These are phyloP conservation scores for Yarrowia keelungensis DNA, from an alignment of 805 yeast species.

Conservation along the genomic window DNA sequence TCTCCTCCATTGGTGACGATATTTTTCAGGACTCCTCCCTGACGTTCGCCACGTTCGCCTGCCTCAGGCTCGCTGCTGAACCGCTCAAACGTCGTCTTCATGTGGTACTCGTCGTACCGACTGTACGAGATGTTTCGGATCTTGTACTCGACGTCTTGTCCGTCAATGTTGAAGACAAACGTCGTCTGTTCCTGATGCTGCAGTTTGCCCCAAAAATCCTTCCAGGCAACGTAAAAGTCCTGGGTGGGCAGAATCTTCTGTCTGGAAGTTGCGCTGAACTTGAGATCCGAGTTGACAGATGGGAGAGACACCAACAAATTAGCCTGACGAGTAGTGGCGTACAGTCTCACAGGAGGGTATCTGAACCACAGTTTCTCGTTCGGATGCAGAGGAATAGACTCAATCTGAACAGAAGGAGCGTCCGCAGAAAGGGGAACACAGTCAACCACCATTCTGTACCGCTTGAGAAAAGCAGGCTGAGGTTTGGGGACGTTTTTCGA, in stretches of 20 bases:
- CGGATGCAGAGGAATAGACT: too few species aligned
- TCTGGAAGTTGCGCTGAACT: not conserved
- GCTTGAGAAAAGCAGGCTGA: too few species aligned
- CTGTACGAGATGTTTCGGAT: not conserved
- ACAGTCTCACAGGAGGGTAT: slow-evolving; percentile 19
- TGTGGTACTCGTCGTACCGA: slow-evolving; percentile 7
- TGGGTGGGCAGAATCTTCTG: slow-evolving; percentile 8
- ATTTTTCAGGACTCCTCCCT: not conserved
- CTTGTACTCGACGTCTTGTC: not conserved
- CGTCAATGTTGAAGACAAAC: slow-evolving; percentile 23
- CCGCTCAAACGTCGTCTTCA: not conserved
- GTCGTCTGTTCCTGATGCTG: not conserved
- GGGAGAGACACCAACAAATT: slow-evolving; percentile 11
- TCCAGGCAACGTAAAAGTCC: not conserved
- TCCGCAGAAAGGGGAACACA: too few species aligned
- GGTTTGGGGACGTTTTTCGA: too few species aligned
- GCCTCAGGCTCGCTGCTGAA: too few species aligned
- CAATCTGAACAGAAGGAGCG: too few species aligned
- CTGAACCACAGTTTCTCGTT: slow-evolving; percentile 10
- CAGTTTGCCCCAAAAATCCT: not conserved
- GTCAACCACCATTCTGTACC: too few species aligned
- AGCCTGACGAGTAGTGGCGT: slow-evolving; percentile 13
- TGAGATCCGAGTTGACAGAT: slow-evolving; percentile 9
- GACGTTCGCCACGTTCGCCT: not conserved
- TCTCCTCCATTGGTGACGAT: slow-evolving; percentile 11